Percentiles rank a stretch among this genome's conserved stretches.
These are phyloP conservation scores for Dentipellis fragilis DNA, from an alignment of 768 basidiomycete genomes.

Conservation along the genomic window DNA sequence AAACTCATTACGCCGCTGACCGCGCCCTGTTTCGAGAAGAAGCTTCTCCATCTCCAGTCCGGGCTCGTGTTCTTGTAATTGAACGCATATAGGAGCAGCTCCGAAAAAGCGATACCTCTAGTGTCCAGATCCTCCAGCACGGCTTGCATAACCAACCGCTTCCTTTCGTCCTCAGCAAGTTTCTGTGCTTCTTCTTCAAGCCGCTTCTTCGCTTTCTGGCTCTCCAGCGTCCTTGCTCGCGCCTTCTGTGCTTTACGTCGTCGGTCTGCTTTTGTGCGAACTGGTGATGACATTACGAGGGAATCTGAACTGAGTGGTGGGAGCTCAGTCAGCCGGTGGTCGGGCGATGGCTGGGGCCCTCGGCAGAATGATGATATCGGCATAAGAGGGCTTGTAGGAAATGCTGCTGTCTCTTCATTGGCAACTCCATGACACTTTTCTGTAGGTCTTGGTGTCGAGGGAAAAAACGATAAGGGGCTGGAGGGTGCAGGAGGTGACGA, in stretches of 20 bases:
- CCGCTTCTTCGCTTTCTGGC: background rate
- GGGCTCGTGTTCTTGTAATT: slow-evolving; percentile 16
- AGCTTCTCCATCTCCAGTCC: slow-evolving; percentile 14
- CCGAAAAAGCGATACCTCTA: background rate
- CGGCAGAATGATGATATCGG: background rate
- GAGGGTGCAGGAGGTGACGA: too few species aligned
- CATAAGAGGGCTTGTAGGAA: background rate
- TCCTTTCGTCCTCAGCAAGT: background rate
- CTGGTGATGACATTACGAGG: background rate
- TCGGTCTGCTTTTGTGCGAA: background rate
- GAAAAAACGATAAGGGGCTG: too few species aligned
- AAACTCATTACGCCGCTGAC: slow-evolving; percentile 16
- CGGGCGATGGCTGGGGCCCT: background rate
- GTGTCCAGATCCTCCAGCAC: background rate
- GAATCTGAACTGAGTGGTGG: background rate
- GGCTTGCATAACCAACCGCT: background rate
- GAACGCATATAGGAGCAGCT: slow-evolving; percentile 17
- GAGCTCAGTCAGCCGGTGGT: background rate
- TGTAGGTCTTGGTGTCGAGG: too few species aligned
- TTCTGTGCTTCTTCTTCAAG: background rate
- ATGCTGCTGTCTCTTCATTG: background rate
- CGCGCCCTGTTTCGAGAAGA: slow-evolving; percentile 11
- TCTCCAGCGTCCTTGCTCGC: background rate
- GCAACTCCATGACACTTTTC: background rate
- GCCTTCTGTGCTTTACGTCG: background rate